Percentiles rank a stretch among this genome's conserved stretches.
Evolutionary conservation across 176 grass and related monocot species (phyloP).

Genomic region (Aegilops umbellulata): DNA sequence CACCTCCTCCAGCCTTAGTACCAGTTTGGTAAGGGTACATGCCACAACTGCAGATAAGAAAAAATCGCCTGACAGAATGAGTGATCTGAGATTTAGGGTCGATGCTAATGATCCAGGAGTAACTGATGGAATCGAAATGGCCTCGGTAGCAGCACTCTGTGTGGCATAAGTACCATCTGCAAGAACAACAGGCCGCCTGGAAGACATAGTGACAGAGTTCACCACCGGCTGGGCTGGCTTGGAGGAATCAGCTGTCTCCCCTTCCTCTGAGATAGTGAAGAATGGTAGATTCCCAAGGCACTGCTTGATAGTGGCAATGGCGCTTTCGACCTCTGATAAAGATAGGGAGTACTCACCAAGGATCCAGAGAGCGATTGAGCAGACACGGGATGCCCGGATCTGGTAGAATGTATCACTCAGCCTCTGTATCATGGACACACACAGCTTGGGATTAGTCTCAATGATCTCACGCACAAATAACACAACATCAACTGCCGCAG

Average conservation of each 20-base stretch:
- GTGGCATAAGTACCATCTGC: conserved; percentile 77
- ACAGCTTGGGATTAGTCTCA: conserved; percentile 70
- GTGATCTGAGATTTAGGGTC: conserved; percentile 55
- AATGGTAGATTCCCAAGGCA: conserved; percentile 66
- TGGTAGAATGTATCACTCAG: conserved; percentile 73
- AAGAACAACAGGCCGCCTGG: conserved; percentile 61
- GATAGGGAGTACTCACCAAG: conserved; percentile 78
- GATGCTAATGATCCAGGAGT: conserved; percentile 39
- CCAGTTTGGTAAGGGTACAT: conserved; percentile 59
- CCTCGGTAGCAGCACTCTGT: conserved; percentile 65
- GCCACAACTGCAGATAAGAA: conserved; percentile 49
- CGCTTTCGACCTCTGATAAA: conserved; percentile 61
- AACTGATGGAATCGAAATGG: conserved; percentile 38
- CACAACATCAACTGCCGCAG: conserved; percentile 67
- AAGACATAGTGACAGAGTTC: conserved; percentile 55
- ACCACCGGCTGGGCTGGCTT: conserved; percentile 39
- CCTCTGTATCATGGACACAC: conserved; percentile 78
- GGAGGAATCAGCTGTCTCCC: conserved; percentile 36
- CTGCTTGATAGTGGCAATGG: conserved; percentile 67
- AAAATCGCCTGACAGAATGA: conserved; percentile 76
- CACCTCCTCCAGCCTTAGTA: conserved; percentile 69
- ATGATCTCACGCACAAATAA: conserved; percentile 78
- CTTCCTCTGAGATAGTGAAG: conserved; percentile 57
- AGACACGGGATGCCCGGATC: conserved; percentile 70
- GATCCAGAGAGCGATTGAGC: conserved; percentile 63